These are phyloP conservation scores for Monosporozyma aerobia DNA, from an alignment of 805 yeast genomes.

Conservation along the genomic window DNA sequence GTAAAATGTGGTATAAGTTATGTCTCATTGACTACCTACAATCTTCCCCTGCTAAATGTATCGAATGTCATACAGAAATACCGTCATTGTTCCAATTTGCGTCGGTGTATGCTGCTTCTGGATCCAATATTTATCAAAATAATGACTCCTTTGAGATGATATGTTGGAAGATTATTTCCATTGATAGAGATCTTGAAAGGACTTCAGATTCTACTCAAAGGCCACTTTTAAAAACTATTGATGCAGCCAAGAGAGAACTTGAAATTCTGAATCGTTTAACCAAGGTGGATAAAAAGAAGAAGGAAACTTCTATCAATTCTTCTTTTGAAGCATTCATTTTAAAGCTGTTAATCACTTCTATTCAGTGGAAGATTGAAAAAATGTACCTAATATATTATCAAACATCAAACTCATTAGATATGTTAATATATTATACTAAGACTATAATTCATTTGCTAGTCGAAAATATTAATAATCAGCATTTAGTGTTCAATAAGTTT, in stretches of 20 bases:
- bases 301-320: constrained; percentile 9
- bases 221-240: constrained; percentile 25
- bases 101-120: constrained; percentile 18
- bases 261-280: constrained; percentile 7
- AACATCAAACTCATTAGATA: constrained; percentile 12
- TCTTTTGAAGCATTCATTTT: constrained; percentile 20
- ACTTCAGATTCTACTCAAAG: constrained; percentile 12
- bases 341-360: constrained; percentile 12
- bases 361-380: constrained; percentile 24
- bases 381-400: constrained; percentile 18
- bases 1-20: constrained; percentile 25
- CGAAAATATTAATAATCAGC: constrained; percentile 11
- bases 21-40: constrained; percentile 23
- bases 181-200: constrained; percentile 27
- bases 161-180: constrained; percentile 24
- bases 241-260: constrained; percentile 19
- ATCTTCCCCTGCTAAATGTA: constrained; percentile 16
- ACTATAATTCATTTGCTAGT: constrained; percentile 15
- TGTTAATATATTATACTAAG: constrained; percentile 13
- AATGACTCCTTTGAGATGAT: constrained; percentile 25
- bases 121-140: constrained; percentile 18
- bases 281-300: constrained; percentile 2
- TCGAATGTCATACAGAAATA: constrained; percentile 18
- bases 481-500: constrained; percentile 14
- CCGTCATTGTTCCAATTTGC: constrained; percentile 24